Base-by-base conservation (phyloP, 1,139 yeast genomes). In the Candida pseudocylindracea region DNA sequence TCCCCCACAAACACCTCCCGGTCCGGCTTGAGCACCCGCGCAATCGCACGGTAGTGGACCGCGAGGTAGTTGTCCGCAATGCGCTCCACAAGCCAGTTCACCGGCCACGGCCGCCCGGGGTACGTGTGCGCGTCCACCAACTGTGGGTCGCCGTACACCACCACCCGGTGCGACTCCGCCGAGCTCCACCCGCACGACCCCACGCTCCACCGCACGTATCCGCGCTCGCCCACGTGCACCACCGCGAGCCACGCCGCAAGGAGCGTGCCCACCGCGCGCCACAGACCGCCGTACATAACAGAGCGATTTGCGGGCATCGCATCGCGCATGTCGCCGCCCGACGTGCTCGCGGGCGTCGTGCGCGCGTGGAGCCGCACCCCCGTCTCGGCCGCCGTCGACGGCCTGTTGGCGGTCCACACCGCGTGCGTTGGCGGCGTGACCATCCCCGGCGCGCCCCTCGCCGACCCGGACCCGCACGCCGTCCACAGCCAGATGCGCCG, bases 91-190 rank as follows among this genome's bases (percentile, higher is more conserved):
- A 70, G 37, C 36, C 52, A 53, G 39, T 69, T 62, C 15, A 68
- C 38, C 1, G 59, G 29, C 7, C 47, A 40, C 0, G 73, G 68
- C 42, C 72, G 55, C 2, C 57, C 62, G 4, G 78, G 76, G 44
- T 75, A 75, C 0, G 88, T 71, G 46, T 73, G 66, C 32, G 60
- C 72, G 45, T 88, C 96, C 41, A 85, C 76, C 30, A 88, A 60
- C 48, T 88, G 96, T 0, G 96, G 96, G 47, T 88, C 98, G 0
- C 95, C 96, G 31, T 80, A 59, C 12, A 88, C 48, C 0, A 78
- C 75, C 2, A 85, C 57, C 33, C 73, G 63, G 41, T 73, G 72
- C 0, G 81, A 70, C 39, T 74, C 81, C 81, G 85, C 72, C 0
- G 48, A 46, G 3, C 50, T 38, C 93, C 93, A 80, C 6, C 51